phyloP scores from a whole-genome alignment of 306 rosid species.

The Mucuna pruriens region DNA sequence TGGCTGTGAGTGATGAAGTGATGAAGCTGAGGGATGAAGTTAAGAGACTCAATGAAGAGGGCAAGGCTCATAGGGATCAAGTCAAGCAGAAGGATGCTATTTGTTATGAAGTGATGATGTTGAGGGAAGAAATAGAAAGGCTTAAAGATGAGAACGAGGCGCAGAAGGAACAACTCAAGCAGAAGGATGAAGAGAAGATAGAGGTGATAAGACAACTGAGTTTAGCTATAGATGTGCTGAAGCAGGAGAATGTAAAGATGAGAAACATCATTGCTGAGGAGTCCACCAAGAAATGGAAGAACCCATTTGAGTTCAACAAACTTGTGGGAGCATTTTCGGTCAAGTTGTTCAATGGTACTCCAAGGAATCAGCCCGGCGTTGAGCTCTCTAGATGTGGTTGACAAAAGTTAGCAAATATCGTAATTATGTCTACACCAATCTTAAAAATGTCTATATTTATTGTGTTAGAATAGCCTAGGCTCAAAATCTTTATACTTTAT shows the following conservation, averaged over 20 bases:
- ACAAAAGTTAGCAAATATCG: constrained; percentile 20
- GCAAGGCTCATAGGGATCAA: constrained; percentile 45
- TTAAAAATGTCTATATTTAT: constrained; percentile 42
- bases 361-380: constrained; percentile 42
- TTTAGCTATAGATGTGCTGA: constrained; percentile 68
- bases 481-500: constrained; percentile 11
- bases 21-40: constrained; percentile 61
- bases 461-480: neutral
- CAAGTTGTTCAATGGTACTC: constrained; percentile 53
- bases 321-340: constrained; percentile 52
- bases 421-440: constrained; percentile 22
- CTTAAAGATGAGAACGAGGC: constrained; percentile 55
- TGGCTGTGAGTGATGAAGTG: constrained; percentile 44
- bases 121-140: constrained; percentile 62
- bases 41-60: constrained; percentile 61
- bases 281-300: constrained; percentile 48
- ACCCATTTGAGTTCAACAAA: constrained; percentile 63
- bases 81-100: constrained; percentile 44
- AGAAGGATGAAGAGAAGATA: constrained; percentile 78
- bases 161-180: constrained; percentile 56
- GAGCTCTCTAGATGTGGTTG: constrained; percentile 56
- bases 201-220: constrained; percentile 83
- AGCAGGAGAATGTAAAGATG: constrained; percentile 71
- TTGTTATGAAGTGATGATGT: constrained; percentile 49
- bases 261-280: constrained; percentile 54